Evolutionary conservation across 116 monocot species (phyloP).

Genomic region (Thalassia testudinum): DNA sequence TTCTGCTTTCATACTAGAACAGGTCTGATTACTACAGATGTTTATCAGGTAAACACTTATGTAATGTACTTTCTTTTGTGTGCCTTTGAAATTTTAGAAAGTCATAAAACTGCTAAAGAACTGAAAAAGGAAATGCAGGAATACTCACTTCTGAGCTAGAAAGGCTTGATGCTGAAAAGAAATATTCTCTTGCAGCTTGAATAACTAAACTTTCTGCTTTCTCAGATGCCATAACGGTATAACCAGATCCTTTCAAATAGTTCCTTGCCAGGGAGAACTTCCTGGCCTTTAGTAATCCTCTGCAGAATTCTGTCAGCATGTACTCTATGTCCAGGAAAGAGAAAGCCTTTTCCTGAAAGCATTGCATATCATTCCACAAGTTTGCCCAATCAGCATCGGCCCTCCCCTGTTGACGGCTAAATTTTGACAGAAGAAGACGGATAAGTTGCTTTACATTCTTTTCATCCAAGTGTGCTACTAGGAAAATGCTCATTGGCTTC

Average conservation of each 20-base stretch:
- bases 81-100: no score
- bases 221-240: slow-evolving; percentile 35
- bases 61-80: no score
- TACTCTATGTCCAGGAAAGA: slow-evolving; percentile 78
- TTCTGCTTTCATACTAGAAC: no score
- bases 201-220: slow-evolving; percentile 84
- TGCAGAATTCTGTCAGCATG: slow-evolving; percentile 71
- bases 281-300: slow-evolving; percentile 83
- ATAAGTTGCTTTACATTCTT: slow-evolving; percentile 82
- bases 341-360: slow-evolving; percentile 83
- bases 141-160: slow-evolving; percentile 53
- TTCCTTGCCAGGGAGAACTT: slow-evolving; percentile 94
- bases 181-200: slow-evolving; percentile 90
- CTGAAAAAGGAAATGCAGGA: background rate
- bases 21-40: no score
- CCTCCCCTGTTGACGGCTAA: slow-evolving; percentile 64
- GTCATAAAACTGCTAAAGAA: no score
- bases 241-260: slow-evolving; percentile 63
- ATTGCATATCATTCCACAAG: slow-evolving; percentile 80
- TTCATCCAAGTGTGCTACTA: slow-evolving; percentile 43
- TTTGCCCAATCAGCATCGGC: slow-evolving; percentile 82
- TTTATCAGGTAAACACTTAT: no score
- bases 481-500: slow-evolving; percentile 73
- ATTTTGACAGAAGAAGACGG: slow-evolving; percentile 83
- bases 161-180: slow-evolving; percentile 88